Base-by-base conservation (phyloP, 2,329 filamentous ascomycete genomes). In the Colletotrichum nymphaeae region DNA sequence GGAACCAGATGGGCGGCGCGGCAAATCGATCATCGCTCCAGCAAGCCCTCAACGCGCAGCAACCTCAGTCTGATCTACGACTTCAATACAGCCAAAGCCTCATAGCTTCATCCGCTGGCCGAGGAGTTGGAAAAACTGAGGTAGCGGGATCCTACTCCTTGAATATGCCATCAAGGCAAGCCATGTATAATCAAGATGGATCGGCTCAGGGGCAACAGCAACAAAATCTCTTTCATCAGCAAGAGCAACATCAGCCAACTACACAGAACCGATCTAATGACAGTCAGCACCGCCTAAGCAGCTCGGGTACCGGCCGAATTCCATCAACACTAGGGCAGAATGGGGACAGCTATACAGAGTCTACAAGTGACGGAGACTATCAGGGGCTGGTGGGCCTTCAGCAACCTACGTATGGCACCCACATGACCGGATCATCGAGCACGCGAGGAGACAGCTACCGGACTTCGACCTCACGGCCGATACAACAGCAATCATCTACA, bases 241-340 rank as follows among this genome's bases (percentile, higher is more conserved):
- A 46, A 22, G 24, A 32, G 2, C 58, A 32, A 22, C 69, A 53
- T 14, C 53, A 22, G 55, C 30, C 24, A 7, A n/a, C 22, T 49
- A 12, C 19, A 28, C 30, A 55, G 19, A 55, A 46, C 30, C 70
- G 4, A 52, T 19, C 76, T 58, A 26, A 63, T 22, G 49, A 57
- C 8, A 74, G 70, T 14, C 75, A 77, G 22, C 75, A 77, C 26
- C 66, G 65, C 24, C 49, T 57, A 65, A 24, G 63, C 71, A 63
- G 53, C 30, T 53, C 67, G 9, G 56, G 22, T 16, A 7, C 52
- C 26, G 56, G 22, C 7, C 60, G 66, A 9, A 26, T 26, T 14
- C 11, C 56, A 9, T 52, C 71, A 49, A 37, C 49, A 32, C 37
- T 28, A 24, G 62, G 30, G 11, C 71, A 60, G 19, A 42, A 57